A percentile compares a stretch with the other conserved stretches of the same genome.
phyloP scores from a whole-genome alignment of 352 stramenopile species.

The Pythium scleroteichum region DNA sequence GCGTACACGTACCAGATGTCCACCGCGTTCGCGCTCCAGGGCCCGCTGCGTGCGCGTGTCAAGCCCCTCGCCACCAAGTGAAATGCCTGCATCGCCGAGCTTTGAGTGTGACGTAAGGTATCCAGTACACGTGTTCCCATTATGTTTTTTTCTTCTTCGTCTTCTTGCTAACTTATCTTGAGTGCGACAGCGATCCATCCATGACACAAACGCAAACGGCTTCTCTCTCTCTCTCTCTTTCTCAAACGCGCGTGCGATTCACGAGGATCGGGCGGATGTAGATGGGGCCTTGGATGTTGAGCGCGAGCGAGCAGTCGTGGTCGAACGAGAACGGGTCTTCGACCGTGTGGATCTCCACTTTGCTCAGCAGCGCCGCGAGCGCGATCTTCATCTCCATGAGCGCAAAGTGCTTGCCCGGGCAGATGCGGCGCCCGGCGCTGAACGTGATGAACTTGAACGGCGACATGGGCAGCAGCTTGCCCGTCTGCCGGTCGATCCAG shows the following conservation, averaged over 20 bases:
- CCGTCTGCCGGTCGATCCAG: constrained; percentile 51
- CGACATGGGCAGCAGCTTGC: constrained; percentile 39
- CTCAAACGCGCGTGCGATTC: neutral
- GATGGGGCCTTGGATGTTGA: constrained; percentile 41
- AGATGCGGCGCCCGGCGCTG: constrained; percentile 59
- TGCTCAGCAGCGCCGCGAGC: constrained; percentile 42
- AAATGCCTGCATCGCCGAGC: too few species aligned
- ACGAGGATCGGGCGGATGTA: neutral
- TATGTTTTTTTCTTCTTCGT: too few species aligned
- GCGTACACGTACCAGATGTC: constrained; percentile 24
- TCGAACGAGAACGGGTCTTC: constrained; percentile 27
- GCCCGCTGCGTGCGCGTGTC: constrained; percentile 7
- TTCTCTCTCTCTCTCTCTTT: neutral
- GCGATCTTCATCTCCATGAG: constrained; percentile 67
- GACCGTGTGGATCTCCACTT: constrained; percentile 37
- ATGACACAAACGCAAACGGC: too few species aligned
- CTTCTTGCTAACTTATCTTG: too few species aligned
- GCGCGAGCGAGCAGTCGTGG: constrained; percentile 33
- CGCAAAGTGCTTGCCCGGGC: constrained; percentile 55
- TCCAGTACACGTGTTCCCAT: neutral
- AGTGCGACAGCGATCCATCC: too few species aligned
- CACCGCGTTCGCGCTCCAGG: constrained; percentile 6
- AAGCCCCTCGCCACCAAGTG: neutral
- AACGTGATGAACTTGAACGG: constrained; percentile 71
- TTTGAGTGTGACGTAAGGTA: neutral